Evolutionary conservation across 305 asterid genomes (phyloP).

Genomic region (Ajuga reptans): DNA sequence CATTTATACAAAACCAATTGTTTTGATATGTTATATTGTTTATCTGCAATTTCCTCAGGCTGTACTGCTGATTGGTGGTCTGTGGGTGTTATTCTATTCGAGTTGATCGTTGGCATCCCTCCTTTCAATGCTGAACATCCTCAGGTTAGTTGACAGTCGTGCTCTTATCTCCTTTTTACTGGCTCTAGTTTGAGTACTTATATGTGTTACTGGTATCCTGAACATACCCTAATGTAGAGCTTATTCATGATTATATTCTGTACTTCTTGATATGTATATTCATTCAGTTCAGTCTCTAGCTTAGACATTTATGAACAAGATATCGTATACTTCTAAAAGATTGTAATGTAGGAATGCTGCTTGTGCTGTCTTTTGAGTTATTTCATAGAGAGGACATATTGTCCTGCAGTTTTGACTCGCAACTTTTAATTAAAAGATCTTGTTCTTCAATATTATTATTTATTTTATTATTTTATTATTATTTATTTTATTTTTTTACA

Average conservation of each 20-base stretch:
- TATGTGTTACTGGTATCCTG: constrained; percentile 12
- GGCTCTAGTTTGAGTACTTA: not conserved
- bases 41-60: constrained; percentile 45
- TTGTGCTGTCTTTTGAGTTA: not conserved
- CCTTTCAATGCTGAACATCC: constrained; percentile 99
- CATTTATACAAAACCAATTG: not conserved
- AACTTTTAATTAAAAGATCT: too few relatives aligned
- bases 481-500: too few relatives aligned
- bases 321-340: not conserved
- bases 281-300: constrained; percentile 1
- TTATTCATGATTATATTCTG: not conserved
- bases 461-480: too few relatives aligned
- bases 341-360: not conserved
- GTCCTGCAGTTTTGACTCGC: not conserved
- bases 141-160: constrained; percentile 49
- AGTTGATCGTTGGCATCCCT: constrained; percentile 96
- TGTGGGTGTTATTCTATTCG: constrained; percentile 92
- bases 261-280: not conserved
- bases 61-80: constrained; percentile 99
- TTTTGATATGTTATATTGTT: constrained; percentile 12
- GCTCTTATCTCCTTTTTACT: not conserved
- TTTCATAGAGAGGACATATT: not conserved
- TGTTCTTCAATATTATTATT: too few relatives aligned
- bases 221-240: not conserved
- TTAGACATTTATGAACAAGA: not conserved